These are phyloP conservation scores for Globisporangium canariense DNA, from an alignment of 352 stramenopile genomes.

Conservation along the genomic window DNA sequence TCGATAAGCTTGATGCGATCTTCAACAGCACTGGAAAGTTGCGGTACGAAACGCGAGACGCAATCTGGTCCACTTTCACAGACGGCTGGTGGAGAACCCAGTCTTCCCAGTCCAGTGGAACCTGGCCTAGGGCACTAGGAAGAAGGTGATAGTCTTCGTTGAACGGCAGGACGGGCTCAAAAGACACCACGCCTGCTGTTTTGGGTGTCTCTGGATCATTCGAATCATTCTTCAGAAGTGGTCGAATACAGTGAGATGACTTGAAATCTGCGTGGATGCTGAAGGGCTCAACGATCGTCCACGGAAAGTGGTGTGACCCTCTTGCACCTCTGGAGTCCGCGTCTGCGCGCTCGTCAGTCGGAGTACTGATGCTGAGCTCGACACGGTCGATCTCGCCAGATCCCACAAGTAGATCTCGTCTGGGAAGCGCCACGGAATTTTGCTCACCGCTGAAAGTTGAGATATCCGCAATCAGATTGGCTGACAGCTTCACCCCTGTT, in stretches of 20 bases:
- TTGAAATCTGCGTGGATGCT: conserved; percentile 26
- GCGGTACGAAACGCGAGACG: conserved; percentile 63
- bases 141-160: conserved; percentile 4
- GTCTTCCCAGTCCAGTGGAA: conserved; percentile 39
- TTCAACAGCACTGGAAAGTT: conserved; percentile 69
- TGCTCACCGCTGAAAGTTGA: conserved; percentile 6
- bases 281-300: conserved; percentile 50
- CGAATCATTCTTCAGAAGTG: not conserved
- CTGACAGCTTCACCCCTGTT: conserved; percentile 50
- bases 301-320: conserved; percentile 27
- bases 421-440: not conserved
- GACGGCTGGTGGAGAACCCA: conserved; percentile 44
- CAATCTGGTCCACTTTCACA: conserved; percentile 46
- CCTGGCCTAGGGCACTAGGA: conserved; percentile 19
- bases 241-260: conserved; percentile 8
- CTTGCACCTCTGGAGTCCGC: conserved; percentile 4
- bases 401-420: conserved; percentile 20
- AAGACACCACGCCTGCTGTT: not conserved
- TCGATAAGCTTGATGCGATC: conserved; percentile 34
- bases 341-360: conserved; percentile 13
- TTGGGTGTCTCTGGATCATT: not conserved
- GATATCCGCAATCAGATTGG: conserved; percentile 15
- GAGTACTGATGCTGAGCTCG: conserved; percentile 34
- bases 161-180: conserved; percentile 1
- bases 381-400: conserved; percentile 32